Conservation (phyloP, 2,329 filamentous ascomycete species). For the Hysterium pulicare region DNA sequence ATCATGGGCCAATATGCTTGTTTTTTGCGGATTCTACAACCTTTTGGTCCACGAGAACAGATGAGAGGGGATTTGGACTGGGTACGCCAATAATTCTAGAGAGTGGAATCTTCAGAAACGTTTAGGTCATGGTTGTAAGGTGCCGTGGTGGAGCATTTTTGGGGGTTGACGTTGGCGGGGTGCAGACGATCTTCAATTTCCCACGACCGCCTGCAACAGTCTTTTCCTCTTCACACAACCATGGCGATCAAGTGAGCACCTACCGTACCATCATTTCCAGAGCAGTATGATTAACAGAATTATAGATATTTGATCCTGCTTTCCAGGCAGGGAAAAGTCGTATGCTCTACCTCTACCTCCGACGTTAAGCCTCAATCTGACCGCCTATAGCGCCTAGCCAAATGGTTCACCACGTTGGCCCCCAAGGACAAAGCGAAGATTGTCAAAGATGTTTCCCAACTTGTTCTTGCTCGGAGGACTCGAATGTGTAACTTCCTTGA, state of each 20-base stretch:
- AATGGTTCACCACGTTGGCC: slow-evolving; percentile 98
- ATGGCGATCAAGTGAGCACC: slow-evolving; percentile 57
- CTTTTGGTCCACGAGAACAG: too few species aligned
- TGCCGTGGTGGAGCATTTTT: background rate
- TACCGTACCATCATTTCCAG: too few species aligned
- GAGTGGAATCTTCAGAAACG: too few species aligned
- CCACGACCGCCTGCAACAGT: too few species aligned
- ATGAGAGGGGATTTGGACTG: too few species aligned
- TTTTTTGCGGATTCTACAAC: too few species aligned
- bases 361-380: slow-evolving; percentile 27
- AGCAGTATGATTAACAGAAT: too few species aligned
- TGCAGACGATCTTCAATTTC: slow-evolving; percentile 12
- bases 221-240: slow-evolving; percentile 16
- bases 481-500: slow-evolving; percentile 99
- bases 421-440: slow-evolving; percentile 99
- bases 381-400: slow-evolving; percentile 77
- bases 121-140: too few species aligned
- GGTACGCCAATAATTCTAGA: too few species aligned
- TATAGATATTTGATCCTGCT: slow-evolving; percentile 92
- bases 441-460: slow-evolving; percentile 98
- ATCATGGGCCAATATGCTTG: too few species aligned
- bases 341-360: slow-evolving; percentile 53
- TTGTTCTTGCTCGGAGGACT: slow-evolving; percentile 90
- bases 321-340: slow-evolving; percentile 98
- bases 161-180: background rate